Evolutionary conservation across 371 early-diverging fungal genomes (phyloP).

Genomic region (Lichtheimia corymbifera): DNA sequence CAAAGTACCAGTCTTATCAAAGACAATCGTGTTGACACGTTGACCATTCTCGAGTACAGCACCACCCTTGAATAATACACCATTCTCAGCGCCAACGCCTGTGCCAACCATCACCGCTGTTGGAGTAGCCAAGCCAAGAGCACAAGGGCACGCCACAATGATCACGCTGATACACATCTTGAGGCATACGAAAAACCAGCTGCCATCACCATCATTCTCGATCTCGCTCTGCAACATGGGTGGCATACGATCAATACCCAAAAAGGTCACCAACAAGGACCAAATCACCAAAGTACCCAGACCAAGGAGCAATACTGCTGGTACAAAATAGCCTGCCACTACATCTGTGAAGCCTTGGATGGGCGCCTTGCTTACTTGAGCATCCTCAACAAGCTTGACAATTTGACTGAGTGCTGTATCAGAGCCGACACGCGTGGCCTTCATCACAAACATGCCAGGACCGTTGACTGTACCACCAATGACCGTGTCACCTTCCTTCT

Average conservation of each 20-base stretch:
- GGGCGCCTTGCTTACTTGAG: constrained; percentile 85
- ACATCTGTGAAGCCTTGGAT: constrained; percentile 83
- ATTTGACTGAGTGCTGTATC: constrained; percentile 87
- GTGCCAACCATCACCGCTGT: constrained; percentile 99
- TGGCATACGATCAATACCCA: constrained; percentile 55
- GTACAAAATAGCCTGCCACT: constrained; percentile 92
- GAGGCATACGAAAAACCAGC: constrained; percentile 80
- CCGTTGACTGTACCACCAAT: constrained; percentile 96
- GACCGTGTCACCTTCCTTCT: constrained; percentile 66
- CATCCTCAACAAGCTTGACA: constrained; percentile 87
- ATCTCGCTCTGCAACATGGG: constrained; percentile 54
- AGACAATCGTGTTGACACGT: constrained; percentile 81
- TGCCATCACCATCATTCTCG: constrained; percentile 55
- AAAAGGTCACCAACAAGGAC: constrained; percentile 58
- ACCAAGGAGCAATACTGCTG: constrained; percentile 75
- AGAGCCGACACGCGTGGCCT: constrained; percentile 76
- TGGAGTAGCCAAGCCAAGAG: constrained; percentile 93
- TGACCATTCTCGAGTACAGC: constrained; percentile 82
- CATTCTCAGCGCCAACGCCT: constrained; percentile 91
- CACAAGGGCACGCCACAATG: constrained; percentile 97
- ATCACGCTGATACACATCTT: constrained; percentile 92
- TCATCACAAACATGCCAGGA: constrained; percentile 69
- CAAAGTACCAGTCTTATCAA: constrained; percentile 97
- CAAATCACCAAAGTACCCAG: constrained; percentile 78
- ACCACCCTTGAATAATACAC: constrained; percentile 89